Evolutionary conservation across 768 basidiomycete genomes (phyloP), one percentile per base, ranked within the genome.

Genomic region (Strobilomyces dryophilus): DNA sequence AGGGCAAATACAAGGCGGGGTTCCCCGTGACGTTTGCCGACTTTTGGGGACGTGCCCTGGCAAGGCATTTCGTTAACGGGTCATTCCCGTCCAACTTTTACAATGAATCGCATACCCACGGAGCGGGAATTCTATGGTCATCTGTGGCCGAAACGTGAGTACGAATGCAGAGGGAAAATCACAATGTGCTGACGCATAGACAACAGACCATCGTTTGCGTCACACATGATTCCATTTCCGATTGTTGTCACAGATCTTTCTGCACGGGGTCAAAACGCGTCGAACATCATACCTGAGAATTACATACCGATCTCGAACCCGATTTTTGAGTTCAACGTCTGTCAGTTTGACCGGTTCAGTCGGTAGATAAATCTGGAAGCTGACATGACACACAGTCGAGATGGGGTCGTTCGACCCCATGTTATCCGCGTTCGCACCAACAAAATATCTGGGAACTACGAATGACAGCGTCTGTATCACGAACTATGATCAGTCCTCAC

Each of bases 341-440:
- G 66, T 68, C 15, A 58, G 68, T 66, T 29, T 11, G 20, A 24
- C 17, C 2, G 1, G 2, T 48, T n/a, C 4, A 4, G 26, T 21
- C 34, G 2, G 24, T 24, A 2, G 24, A 18, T 8, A 26, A 8
- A 10, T 27, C 3, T 39, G 31, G 9, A 11, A 5, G 11, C 52
- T 63, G 1, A 64, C 45, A 3, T 10, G 12, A 7, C 14, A 18
- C n/a, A 29, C 36, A 75, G 74, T 62, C 48, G 73, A 74, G 52
- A 70, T 69, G 59, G 75, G 77, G 1, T 74, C 72, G 0, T 78
- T 66, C 53, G 76, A 78, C 49, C 66, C 74, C 47, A 70, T 69
- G 39, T 61, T 75, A 7, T 73, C 77, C 1, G 78, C 79, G 3
- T 80, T 79, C 49, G 72, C 73, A 6, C 71, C 74, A 0, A 66